A percentile compares a stretch with the other conserved stretches of the same genome.
These are phyloP conservation scores for Blastocystis sp. DNA, from an alignment of 352 stramenopile genomes.

Conservation along the genomic window DNA sequence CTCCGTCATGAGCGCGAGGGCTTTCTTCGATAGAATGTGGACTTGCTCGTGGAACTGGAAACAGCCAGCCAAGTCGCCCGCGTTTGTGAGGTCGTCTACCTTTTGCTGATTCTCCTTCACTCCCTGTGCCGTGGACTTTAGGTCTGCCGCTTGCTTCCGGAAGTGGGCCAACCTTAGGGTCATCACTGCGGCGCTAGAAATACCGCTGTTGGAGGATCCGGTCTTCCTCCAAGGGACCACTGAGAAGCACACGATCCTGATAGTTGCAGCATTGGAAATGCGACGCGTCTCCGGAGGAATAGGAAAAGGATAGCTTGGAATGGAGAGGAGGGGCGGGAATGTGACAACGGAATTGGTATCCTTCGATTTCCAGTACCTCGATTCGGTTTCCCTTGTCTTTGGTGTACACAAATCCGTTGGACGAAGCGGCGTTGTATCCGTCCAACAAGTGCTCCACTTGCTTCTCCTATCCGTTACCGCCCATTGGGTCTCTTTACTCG, in stretches of 20 bases:
- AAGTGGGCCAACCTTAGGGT: slow-evolving; percentile 2
- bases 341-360: slow-evolving; percentile 41
- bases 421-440: slow-evolving; percentile 6
- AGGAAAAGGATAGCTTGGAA: background rate
- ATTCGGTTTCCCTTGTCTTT: slow-evolving; percentile 52
- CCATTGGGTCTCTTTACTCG: no score
- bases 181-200: background rate
- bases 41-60: slow-evolving; percentile 50
- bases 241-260: slow-evolving; percentile 33
- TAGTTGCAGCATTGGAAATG: slow-evolving; percentile 53
- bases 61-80: slow-evolving; percentile 11
- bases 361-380: slow-evolving; percentile 71
- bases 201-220: slow-evolving; percentile 49
- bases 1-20: background rate
- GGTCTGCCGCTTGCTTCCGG: slow-evolving; percentile 41
- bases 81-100: slow-evolving; percentile 36
- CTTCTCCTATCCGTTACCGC: slow-evolving; percentile 54
- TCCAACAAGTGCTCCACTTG: slow-evolving; percentile 19
- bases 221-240: slow-evolving; percentile 33
- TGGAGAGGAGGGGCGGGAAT: slow-evolving; percentile 46
- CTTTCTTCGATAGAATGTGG: slow-evolving; percentile 28
- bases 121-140: slow-evolving; percentile 18
- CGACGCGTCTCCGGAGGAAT: background rate
- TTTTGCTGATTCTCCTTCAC: slow-evolving; percentile 48
- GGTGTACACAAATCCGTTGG: slow-evolving; percentile 38